These are phyloP conservation scores for Cantharellus cinnabarinus DNA, from an alignment of 768 basidiomycete species.

Conservation along the genomic window DNA sequence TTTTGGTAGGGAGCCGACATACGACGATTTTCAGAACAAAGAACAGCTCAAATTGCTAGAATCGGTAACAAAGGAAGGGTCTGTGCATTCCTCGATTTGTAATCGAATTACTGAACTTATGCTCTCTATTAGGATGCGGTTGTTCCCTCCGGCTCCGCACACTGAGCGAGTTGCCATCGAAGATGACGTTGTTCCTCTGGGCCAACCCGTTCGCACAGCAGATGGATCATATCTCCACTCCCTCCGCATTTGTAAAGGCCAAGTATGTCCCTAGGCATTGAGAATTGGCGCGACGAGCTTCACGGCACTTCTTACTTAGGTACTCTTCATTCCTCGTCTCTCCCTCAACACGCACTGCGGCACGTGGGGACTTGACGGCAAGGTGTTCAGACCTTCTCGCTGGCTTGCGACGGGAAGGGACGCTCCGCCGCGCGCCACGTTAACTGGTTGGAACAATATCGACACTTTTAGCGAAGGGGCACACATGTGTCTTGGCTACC, in stretches of 20 bases:
- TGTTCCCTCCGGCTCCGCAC: conserved; percentile 5
- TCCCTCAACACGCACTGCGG: conserved; percentile 3
- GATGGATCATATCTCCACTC: background rate
- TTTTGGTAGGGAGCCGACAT: conserved; percentile 3
- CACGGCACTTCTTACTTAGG: background rate
- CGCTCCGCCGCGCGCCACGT: background rate
- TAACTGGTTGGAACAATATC: conserved; percentile 4
- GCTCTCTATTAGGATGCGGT: background rate
- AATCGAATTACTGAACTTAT: background rate
- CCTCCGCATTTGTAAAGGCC: conserved; percentile 5
- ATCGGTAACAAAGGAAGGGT: conserved; percentile 7
- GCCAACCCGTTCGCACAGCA: conserved; percentile 2
- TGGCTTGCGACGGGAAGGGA: conserved; percentile 4
- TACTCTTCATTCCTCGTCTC: conserved; percentile 5
- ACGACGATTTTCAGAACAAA: conserved; percentile 6
- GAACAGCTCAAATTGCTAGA: conserved; percentile 3
- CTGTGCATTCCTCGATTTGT: background rate
- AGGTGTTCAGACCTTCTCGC: conserved; percentile 4
- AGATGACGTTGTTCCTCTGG: conserved; percentile 6
- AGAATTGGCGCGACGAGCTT: background rate
- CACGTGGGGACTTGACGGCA: conserved; percentile 3
- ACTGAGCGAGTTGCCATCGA: conserved; percentile 7
- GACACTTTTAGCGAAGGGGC: conserved; percentile 4
- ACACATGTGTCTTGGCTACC: conserved; percentile 7
- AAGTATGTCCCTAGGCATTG: background rate